Evolutionary conservation across 768 basidiomycete genomes (phyloP).

Genomic region (Pleurotus sapidus): DNA sequence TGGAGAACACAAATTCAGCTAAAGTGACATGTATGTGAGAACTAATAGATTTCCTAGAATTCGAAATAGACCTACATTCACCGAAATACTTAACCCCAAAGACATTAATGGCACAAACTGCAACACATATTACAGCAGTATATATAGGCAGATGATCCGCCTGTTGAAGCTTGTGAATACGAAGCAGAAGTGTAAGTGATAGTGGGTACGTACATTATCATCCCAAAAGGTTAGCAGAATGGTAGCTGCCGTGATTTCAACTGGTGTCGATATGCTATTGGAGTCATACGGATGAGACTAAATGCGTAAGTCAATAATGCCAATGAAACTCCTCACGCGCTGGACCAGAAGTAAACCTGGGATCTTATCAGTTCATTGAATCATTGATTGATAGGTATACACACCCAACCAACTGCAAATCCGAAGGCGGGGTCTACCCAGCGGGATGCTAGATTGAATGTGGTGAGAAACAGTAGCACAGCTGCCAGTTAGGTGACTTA

Average conservation of each 20-base stretch:
- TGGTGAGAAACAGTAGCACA: too few relatives aligned
- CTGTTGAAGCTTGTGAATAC: conserved; percentile 23
- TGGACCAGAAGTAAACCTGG: conserved; percentile 41
- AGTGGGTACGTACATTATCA: conserved; percentile 37
- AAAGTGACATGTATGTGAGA: background rate
- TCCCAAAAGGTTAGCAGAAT: conserved; percentile 76
- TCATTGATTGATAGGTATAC: conserved; percentile 10
- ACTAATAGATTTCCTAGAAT: background rate
- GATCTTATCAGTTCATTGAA: background rate
- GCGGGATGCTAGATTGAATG: conserved; percentile 34
- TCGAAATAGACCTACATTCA: conserved; percentile 40
- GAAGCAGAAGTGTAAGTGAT: background rate
- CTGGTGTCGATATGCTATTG: conserved; percentile 54
- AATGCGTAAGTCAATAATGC: too few relatives aligned
- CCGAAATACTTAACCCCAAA: conserved; percentile 71
- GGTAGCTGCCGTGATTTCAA: conserved; percentile 71
- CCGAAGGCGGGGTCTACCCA: conserved; percentile 59
- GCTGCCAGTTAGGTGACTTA: conserved; percentile 14
- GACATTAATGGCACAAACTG: conserved; percentile 59
- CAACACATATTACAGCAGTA: conserved; percentile 48
- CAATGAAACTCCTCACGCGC: conserved; percentile 25
- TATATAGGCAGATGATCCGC: conserved; percentile 49
- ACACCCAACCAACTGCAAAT: conserved; percentile 53
- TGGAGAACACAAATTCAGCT: conserved; percentile 67
- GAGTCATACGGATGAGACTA: too few relatives aligned